A percentile compares a stretch with the other conserved stretches of the same genome.
Evolutionary conservation across 345 rosid genomes (phyloP).

Genomic region (Syzygium jambos): DNA sequence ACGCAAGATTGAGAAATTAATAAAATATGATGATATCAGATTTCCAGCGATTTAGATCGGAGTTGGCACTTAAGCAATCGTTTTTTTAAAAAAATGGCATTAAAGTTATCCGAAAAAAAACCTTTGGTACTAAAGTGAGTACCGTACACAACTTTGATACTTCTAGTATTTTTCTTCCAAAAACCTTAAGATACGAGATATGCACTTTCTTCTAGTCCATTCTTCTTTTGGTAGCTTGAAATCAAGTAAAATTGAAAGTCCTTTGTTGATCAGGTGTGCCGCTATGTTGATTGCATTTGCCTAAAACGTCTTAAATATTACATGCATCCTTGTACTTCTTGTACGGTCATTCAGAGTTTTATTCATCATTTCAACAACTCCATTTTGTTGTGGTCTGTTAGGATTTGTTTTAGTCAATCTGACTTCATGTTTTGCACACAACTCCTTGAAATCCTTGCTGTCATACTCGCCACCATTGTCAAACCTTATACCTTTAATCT

Average conservation of each 20-base stretch:
- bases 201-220: not conserved
- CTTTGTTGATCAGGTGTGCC: not conserved
- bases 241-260: not conserved
- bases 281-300: not conserved
- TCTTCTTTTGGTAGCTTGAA: not conserved
- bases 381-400: not conserved
- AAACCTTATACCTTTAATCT: not conserved
- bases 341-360: not conserved
- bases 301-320: not conserved
- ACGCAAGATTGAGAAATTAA: too few species aligned
- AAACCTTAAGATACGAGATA: not conserved
- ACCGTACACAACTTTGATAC: too few species aligned
- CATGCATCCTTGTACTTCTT: not conserved
- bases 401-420: not conserved
- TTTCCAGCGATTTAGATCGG: too few species aligned
- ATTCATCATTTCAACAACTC: not conserved
- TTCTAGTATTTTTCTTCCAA: not conserved
- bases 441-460: not conserved
- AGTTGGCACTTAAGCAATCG: too few species aligned
- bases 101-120: too few species aligned
- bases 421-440: not conserved
- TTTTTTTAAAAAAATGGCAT: too few species aligned
- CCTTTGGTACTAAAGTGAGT: too few species aligned
- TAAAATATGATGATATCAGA: too few species aligned
- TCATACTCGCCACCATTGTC: not conserved